Evolutionary conservation across 2,329 filamentous ascomycete species (phyloP), one percentile per base, ranked within the genome.

Genomic region (Arthrinium phaeospermum): DNA sequence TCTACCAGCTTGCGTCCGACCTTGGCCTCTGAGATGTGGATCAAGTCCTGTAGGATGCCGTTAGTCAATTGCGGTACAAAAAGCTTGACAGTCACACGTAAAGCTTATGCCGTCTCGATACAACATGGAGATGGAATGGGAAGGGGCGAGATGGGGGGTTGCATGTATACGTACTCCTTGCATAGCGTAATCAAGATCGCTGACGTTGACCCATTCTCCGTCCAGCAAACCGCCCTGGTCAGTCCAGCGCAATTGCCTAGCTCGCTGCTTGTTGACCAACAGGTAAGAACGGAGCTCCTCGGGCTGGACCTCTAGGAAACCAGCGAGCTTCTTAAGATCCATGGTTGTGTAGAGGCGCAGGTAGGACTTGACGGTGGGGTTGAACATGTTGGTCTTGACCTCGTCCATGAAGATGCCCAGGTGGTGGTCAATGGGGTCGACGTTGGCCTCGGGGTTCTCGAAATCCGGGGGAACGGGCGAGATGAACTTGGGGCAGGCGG

Each of bases 401-500:
- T 99, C 96, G 78, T 98, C 95, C 96, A 99, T 98, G 89, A 99
- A 99, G 86, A 99, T 93, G 79, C 93, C 89, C 76, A 98, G 91
- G 86, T 99, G 96, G 88, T 99, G 96, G 87, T 99, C 96, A 77
- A 98, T 91, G 61, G 96, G 96, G 86, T 99, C 96, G 79, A 98
- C 89, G 88, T 99, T 99, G 85, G 95, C 86, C 84, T 95, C 92
- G 75, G 96, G 95, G 89, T 97, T 96, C 82, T 98, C 96, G 84
- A 99, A 99, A 86, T 99, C 95, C 70, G 96, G 96, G 72, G 95
- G 94, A 24, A 96, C 96, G 70, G 96, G 96, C 75, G 93, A 97
- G 89, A 99, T 99, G 90, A 99, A 99, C 88, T 98, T 98, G 84
- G 96, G 96, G 91, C 96, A 98, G n/a, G 96, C 94, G 75, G 92